A percentile compares a stretch with the other conserved stretches of the same genome.
Evolutionary conservation across 345 rosid species (phyloP).

Genomic region (Cochlearia excelsa): DNA sequence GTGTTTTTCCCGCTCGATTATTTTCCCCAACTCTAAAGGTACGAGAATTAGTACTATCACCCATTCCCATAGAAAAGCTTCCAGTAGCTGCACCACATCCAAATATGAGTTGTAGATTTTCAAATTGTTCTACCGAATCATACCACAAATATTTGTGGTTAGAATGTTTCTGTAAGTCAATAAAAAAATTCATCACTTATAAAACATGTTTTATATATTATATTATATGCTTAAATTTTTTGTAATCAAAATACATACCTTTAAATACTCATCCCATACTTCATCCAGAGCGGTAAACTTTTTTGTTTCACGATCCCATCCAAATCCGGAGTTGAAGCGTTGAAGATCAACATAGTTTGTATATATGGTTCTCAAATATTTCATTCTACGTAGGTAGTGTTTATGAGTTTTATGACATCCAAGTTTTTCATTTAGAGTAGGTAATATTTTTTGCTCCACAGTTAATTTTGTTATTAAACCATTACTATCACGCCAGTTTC

Average conservation of each 20-base stretch:
- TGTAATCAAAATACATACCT: constrained; percentile 1
- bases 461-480: background rate
- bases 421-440: background rate
- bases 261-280: background rate
- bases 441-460: background rate
- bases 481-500: background rate
- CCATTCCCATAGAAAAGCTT: background rate
- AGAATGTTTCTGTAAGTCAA: background rate
- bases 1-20: background rate
- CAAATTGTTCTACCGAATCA: background rate
- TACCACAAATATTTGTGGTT: background rate
- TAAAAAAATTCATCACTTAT: background rate
- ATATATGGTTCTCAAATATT: background rate
- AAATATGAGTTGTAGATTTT: background rate
- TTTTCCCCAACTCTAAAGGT: background rate
- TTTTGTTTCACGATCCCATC: background rate
- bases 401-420: background rate
- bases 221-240: background rate
- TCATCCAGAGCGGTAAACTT: background rate
- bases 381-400: background rate
- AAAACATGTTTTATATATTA: background rate
- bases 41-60: background rate
- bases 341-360: background rate
- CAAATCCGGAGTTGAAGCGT: background rate
- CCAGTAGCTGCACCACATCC: background rate